Evolutionary conservation across 2,329 filamentous ascomycete genomes (phyloP), one percentile per base, ranked within the genome.

Genomic region (Microdochium trichocladiopsis): DNA sequence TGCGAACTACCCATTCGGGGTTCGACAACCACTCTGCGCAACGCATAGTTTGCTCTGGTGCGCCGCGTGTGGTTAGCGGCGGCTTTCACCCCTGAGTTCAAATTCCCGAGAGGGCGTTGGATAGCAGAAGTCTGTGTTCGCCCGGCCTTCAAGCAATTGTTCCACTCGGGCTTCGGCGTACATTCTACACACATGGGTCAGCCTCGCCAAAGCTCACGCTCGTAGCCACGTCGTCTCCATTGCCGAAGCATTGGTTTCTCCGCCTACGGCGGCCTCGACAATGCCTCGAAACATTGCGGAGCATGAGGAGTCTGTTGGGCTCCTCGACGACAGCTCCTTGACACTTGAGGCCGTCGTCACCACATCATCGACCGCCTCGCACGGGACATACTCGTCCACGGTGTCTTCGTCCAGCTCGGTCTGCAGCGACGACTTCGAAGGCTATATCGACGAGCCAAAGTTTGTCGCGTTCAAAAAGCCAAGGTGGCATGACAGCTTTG

Each of bases 401-500:
- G 18, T 45, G 22, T 45, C 41, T 22, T 45, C 41, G 16, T 45
- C 41, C 18, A 45, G 41, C 41, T 45, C 41, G n/a, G 41, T 45
- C 6, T 45, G 41, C 41, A 45, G 41, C 41, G 41, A 45, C 21
- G 41, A 45, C 18, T 22, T 45, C 21, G 41, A 45, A 16, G 11
- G 10, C 18, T 45, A 45, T 18, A 22, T 45, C 22, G 41, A 45
- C 12, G 41, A 45, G 41, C 41, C 41, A 18, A 45, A 45, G 12
- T 45, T 45, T 18, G 41, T 45, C 41, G 41, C 21, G 11, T 45
- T 22, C n/a, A 45, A 45, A 18, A 21, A 18, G 41, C 21, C 41
- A 45, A 45, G 41, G 12, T 45, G 41, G 52, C 48, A 51, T 33
- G 45, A 41, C 11, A 50, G 52, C 18, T 33, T 57, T 16, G 48